Evolutionary conservation across 2,329 filamentous ascomycete species (phyloP), one percentile per base, ranked within the genome.

Genomic region (Colletotrichum trifolii): DNA sequence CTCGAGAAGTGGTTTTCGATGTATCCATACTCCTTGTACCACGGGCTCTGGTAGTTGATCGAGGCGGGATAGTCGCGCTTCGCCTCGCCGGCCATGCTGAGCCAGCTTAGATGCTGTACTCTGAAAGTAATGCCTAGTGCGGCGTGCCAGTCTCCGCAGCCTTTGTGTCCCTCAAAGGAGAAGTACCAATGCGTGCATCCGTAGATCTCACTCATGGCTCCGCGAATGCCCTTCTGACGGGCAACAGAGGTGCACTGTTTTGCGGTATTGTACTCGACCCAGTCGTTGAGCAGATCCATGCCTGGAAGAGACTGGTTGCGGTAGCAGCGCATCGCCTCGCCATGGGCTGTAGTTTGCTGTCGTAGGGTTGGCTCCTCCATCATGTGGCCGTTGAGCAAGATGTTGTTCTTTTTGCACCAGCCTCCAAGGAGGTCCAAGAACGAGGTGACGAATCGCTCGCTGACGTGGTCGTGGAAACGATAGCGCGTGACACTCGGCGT

Each of bases 291-390:
- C 7, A 76, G 59, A 48, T 75, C 73, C 63, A 76, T 74, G 1
- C 74, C 74, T 1, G 74, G 74, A 45, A 75, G 64, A n/a, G 73
- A 65, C 67, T 73, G 70, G 12, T 63, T 73, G 34, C 73, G 66
- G 45, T 76, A 76, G 52, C 72, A 75, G 12, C 73, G 69, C 74
- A 76, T 76, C 3, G 73, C 71, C 58, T 75, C 74, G 11, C 74
- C 74, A n/a, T 74, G 67, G 4, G 72, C 70, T 0, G 68, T 69
- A 2, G 73, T 76, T 53, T 76, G 74, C 5, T 71, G 74, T 15
- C 70, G 64, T 1, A 76, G 68, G 1, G 69, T 73, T 7, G 73
- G 72, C 50, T 76, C 74, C 64, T 75, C 71, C 73, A 75, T 75
- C 73, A 75, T 74, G 33, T 75, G 74, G 0, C 73, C 74, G 40